These are phyloP conservation scores for Penicillium sp. DNA, from an alignment of 2,329 filamentous ascomycete genomes.

Conservation along the genomic window DNA sequence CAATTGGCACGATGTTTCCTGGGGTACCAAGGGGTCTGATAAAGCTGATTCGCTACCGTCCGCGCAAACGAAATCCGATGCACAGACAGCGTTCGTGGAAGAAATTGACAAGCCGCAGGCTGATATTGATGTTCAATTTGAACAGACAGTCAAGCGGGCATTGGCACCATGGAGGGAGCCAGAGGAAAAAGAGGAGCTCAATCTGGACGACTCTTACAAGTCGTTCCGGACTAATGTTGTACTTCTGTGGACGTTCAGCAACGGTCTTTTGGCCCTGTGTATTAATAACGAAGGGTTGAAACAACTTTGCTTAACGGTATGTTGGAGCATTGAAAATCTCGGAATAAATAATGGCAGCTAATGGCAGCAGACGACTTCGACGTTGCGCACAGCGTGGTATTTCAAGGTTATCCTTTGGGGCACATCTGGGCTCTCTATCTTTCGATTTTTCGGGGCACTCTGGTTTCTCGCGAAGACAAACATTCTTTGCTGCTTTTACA, in stretches of 20 bases:
- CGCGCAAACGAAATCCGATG: conserved; percentile 81
- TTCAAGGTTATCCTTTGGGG: conserved; percentile 22
- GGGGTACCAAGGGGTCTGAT: conserved; percentile 97
- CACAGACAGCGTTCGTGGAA: conserved; percentile 84
- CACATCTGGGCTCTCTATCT: conserved; percentile 23
- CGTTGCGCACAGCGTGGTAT: conserved; percentile 17
- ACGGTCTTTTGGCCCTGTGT: conserved; percentile 77
- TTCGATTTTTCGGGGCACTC: conserved; percentile 23
- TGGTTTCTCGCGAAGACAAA: conserved; percentile 21
- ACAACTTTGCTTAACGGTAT: conserved; percentile 23
- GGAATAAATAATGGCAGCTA: not conserved
- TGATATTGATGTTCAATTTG: conserved; percentile 95
- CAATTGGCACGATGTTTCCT: conserved; percentile 99
- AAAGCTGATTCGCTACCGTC: conserved; percentile 88
- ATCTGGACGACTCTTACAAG: conserved; percentile 95
- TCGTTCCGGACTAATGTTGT: conserved; percentile 95
- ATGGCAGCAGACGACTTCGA: conserved; percentile 9
- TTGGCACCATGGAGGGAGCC: conserved; percentile 77
- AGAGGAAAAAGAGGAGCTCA: conserved; percentile 76
- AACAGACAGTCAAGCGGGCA: conserved; percentile 89
- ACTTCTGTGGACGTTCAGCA: conserved; percentile 89
- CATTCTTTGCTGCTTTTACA: conserved; percentile 18
- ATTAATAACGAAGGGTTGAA: conserved; percentile 72
- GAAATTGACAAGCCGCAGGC: conserved; percentile 93
- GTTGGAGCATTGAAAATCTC: not conserved